These are phyloP conservation scores for Trifolium repens DNA, from an alignment of 306 rosid species.

Conservation along the genomic window DNA sequence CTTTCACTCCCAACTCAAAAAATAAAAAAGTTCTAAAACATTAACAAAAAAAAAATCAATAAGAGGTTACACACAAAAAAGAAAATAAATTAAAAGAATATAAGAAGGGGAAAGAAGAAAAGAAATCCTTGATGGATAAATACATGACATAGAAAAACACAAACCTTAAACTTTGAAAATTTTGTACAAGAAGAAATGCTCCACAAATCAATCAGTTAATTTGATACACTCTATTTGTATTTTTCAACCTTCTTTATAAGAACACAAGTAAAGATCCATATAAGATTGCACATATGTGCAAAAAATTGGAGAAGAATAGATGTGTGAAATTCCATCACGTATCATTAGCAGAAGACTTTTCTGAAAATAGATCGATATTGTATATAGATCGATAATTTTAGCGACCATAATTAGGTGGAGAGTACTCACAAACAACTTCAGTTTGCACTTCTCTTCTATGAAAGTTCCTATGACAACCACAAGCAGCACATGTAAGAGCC, in stretches of 20 bases:
- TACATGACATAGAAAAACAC: constrained; percentile 13
- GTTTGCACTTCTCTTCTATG: constrained; percentile 81
- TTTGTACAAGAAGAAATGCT: constrained; percentile 37
- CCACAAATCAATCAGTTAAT: constrained; percentile 45
- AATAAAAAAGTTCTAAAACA: neutral
- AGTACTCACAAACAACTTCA: constrained; percentile 92
- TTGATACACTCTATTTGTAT: constrained; percentile 18
- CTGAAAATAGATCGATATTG: neutral
- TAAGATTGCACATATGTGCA: neutral
- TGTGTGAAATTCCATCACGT: neutral
- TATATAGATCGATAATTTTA: neutral
- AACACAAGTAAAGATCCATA: neutral
- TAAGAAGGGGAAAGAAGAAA: neutral
- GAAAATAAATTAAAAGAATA: neutral
- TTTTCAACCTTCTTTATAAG: neutral
- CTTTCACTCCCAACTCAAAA: neutral
- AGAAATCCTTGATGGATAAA: neutral
- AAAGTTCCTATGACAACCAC: constrained; percentile 90
- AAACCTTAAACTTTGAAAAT: constrained; percentile 30
- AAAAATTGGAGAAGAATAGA: neutral
- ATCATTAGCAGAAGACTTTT: neutral
- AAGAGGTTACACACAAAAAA: neutral
- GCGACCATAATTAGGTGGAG: constrained; percentile 66
- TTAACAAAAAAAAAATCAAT: neutral
- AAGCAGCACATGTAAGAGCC: constrained; percentile 84